Conservation (phyloP, 768 basidiomycete genomes). For the Pleurotus ostreatus region DNA sequence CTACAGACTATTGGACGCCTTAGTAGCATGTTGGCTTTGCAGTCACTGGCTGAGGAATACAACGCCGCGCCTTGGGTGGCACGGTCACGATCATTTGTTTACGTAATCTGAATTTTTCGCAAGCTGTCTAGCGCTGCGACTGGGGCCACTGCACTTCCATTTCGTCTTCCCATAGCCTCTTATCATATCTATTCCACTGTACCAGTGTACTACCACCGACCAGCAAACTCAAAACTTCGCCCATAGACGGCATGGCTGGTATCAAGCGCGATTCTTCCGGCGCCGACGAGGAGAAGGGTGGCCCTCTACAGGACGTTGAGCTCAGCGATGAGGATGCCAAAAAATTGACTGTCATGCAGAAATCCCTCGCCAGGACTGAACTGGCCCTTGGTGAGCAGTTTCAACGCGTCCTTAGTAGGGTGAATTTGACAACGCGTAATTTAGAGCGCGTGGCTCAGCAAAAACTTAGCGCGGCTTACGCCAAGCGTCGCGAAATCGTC, state of each 20-base stretch:
- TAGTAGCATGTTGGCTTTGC: too few relatives aligned
- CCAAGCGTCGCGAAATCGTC: conserved; percentile 63
- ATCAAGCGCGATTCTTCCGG: conserved; percentile 82
- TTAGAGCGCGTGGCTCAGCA: conserved; percentile 64
- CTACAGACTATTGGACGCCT: too few relatives aligned
- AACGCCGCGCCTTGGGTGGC: conserved; percentile 1
- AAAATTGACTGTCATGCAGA: conserved; percentile 62
- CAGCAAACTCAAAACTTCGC: conserved; percentile 11
- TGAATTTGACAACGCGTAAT: conserved; percentile 6
- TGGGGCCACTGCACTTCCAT: too few relatives aligned
- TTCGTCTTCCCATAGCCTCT: too few relatives aligned
- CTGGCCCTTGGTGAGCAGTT: conserved; percentile 60
- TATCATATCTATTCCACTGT: not conserved
- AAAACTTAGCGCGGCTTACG: conserved; percentile 57
- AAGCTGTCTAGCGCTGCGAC: too few relatives aligned
- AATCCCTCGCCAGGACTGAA: conserved; percentile 68
- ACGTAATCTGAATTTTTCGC: not conserved
- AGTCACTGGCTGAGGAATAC: too few relatives aligned
- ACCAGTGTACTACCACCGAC: conserved; percentile 1
- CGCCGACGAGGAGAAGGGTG: conserved; percentile 62
- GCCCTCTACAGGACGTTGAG: conserved; percentile 61
- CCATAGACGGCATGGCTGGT: conserved; percentile 33
- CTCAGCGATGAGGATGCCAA: conserved; percentile 69
- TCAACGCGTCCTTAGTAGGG: conserved; percentile 1
- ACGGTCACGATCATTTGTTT: conserved; percentile 6